A percentile compares a stretch with the other conserved stretches of the same genome.
Conservation (phyloP, 2,329 filamentous ascomycete species). For the Trematosphaeria pertusa region DNA sequence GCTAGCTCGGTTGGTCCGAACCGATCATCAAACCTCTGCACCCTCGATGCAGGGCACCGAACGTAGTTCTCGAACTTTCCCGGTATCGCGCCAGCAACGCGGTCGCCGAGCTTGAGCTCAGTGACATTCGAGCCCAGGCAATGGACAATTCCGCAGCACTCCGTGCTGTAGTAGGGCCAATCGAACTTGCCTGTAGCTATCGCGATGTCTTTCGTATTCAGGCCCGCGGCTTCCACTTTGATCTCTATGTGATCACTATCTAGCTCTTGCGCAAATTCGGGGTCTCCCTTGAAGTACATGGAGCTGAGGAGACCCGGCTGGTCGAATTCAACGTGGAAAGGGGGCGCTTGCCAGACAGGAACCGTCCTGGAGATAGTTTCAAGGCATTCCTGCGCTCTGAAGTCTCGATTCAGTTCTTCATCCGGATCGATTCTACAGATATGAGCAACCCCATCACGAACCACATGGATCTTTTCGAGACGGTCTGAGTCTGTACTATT, state of each 20-base stretch:
- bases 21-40: background rate
- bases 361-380: conserved; percentile 2
- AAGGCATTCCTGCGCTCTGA: background rate
- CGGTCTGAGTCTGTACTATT: background rate
- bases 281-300: conserved; percentile 25
- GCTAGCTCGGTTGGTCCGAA: conserved; percentile 26
- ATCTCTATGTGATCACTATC: conserved; percentile 21
- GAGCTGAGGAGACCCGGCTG: conserved; percentile 27
- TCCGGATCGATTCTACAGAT: conserved; percentile 6
- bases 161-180: background rate
- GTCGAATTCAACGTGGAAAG: conserved; percentile 19
- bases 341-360: conserved; percentile 6
- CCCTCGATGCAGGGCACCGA: no score
- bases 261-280: conserved; percentile 15
- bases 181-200: background rate
- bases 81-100: conserved; percentile 21
- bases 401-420: background rate
- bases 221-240: background rate
- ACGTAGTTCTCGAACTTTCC: no score
- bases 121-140: background rate
- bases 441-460: background rate
- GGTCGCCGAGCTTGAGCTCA: conserved; percentile 14
- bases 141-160: background rate
- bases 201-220: background rate
- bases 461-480: background rate